phyloP scores from a whole-genome alignment of 345 rosid species.

The Adansonia digitata region DNA sequence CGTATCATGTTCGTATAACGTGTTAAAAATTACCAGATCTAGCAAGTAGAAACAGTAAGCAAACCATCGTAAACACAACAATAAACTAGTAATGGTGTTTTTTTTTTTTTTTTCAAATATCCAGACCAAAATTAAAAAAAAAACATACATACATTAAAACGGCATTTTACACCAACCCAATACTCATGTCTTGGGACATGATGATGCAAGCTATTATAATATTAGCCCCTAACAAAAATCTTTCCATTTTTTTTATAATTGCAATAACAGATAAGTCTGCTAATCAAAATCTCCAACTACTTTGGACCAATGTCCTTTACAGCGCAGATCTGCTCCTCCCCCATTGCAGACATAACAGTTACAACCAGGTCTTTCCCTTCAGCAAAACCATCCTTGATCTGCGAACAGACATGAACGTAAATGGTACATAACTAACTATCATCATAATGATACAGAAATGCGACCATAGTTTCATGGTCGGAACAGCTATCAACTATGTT shows the following conservation, averaged over 20 bases:
- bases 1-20: too few relatives aligned
- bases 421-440: not conserved
- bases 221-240: conserved; percentile 6
- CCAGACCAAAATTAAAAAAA: too few relatives aligned
- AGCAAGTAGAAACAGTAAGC: too few relatives aligned
- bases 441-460: not conserved
- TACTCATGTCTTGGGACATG: not conserved
- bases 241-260: not conserved
- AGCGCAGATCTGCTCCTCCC: conserved; percentile 50
- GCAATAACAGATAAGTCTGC: not conserved
- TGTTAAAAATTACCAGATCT: too few relatives aligned
- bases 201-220: not conserved
- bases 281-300: conserved; percentile 6
- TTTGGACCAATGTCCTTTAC: conserved; percentile 51
- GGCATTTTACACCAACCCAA: too few relatives aligned
- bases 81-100: too few relatives aligned
- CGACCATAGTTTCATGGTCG: not conserved
- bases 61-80: too few relatives aligned
- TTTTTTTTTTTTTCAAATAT: too few relatives aligned
- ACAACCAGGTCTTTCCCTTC: conserved; percentile 49
- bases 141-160: too few relatives aligned
- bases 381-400: conserved; percentile 45
- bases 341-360: conserved; percentile 49
- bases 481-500: not conserved
- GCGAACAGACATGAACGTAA: not conserved